A percentile compares a stretch with the other conserved stretches of the same genome.
Evolutionary conservation across 495 filamentous ascomycete species (phyloP).

Genomic region (Terfezia boudieri): DNA sequence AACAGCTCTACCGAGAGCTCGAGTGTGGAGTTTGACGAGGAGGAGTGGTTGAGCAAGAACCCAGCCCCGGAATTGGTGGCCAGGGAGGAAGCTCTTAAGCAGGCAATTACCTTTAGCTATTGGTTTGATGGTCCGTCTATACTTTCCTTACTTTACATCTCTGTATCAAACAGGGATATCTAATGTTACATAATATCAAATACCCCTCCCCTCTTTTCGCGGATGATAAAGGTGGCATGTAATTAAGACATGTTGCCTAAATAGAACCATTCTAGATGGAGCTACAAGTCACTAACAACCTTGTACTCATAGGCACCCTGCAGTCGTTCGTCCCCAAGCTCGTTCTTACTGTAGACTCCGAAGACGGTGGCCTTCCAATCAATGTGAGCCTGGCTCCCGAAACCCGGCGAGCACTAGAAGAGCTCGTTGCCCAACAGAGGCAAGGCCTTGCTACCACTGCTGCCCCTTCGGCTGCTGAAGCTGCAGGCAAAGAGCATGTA

Average conservation of each 20-base stretch:
- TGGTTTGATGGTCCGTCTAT: conserved; percentile 13
- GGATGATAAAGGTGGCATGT: too few species aligned
- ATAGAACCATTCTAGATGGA: too few species aligned
- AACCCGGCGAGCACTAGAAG: conserved; percentile 31
- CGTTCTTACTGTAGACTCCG: conserved; percentile 31
- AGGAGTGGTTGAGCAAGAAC: not conserved
- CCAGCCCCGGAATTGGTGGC: not conserved
- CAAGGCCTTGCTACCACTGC: not conserved
- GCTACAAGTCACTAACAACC: too few species aligned
- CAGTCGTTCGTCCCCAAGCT: conserved; percentile 33
- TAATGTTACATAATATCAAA: not conserved
- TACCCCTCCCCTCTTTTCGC: too few species aligned
- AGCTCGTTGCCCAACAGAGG: conserved; percentile 19
- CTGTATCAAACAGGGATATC: not conserved
- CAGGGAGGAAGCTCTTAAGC: not conserved
- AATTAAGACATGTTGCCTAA: too few species aligned
- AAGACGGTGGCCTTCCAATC: conserved; percentile 28
- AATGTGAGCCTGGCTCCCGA: conserved; percentile 32
- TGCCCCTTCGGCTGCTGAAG: not conserved
- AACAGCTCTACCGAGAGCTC: not conserved
- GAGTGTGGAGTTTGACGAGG: not conserved
- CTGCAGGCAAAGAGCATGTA: not conserved
- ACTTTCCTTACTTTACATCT: not conserved
- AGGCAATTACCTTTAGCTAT: conserved; percentile 12
- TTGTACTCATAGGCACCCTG: conserved; percentile 11